phyloP scores from a whole-genome alignment of 1,139 yeast genomes.

The Debaryomyces nepalensis region DNA sequence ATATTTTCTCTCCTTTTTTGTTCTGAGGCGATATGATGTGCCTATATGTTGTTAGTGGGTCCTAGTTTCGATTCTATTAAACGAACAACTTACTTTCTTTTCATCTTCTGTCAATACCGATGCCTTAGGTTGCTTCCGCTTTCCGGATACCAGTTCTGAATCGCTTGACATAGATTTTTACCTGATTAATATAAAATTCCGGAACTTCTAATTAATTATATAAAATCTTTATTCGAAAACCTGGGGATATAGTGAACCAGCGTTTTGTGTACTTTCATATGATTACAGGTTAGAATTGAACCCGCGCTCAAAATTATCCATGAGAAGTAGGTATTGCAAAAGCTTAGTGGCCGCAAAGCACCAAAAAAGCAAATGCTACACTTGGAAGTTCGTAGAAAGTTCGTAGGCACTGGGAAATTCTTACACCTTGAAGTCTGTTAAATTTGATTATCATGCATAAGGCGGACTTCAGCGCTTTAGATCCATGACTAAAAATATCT shows the following conservation, averaged over 20 bases:
- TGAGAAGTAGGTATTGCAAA: no score
- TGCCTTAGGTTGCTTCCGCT: constrained; percentile 14
- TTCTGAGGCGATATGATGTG: constrained; percentile 56
- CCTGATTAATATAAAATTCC: background rate
- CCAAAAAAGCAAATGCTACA: no score
- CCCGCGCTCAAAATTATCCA: no score
- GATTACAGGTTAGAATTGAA: background rate
- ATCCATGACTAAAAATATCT: no score
- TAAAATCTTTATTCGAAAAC: background rate
- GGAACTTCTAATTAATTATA: background rate
- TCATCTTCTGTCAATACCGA: constrained; percentile 48
- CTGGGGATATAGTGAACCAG: background rate
- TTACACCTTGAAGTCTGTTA: no score
- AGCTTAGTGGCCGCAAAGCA: no score
- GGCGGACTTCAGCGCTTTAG: no score
- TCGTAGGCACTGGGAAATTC: no score
- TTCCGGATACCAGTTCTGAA: background rate
- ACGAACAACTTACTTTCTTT: constrained; percentile 42
- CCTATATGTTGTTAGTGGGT: constrained; percentile 26
- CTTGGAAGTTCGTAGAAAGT: no score
- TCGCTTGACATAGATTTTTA: constrained; percentile 4
- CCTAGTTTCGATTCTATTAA: background rate
- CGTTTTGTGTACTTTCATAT: background rate
- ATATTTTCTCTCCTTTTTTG: constrained; percentile 54
- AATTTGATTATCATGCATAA: no score